Evolutionary conservation across 169 alveolate species (phyloP).

Genomic region (Hepatocystis sp.): DNA sequence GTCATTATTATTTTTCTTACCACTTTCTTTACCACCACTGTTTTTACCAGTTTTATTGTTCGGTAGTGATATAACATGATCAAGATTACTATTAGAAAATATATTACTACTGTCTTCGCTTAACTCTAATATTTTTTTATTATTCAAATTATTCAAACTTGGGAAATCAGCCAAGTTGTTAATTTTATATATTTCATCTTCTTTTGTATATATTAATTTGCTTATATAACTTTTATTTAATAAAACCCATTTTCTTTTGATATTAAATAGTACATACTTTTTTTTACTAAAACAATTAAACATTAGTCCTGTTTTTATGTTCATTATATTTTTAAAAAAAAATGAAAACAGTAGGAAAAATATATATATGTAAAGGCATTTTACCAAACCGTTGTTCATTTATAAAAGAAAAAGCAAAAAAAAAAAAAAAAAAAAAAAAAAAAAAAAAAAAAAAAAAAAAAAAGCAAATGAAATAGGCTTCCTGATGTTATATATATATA

Average conservation of each 20-base stretch:
- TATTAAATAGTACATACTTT: conserved; percentile 2
- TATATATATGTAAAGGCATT: conserved; percentile 11
- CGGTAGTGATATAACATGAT: background rate
- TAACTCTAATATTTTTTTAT: no score
- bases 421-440: conserved; percentile 10
- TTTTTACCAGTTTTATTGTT: background rate
- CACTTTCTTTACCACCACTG: background rate
- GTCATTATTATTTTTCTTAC: background rate
- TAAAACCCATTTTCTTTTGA: conserved; percentile 10
- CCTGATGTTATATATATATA: no score
- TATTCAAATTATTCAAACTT: no score
- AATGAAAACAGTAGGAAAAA: background rate
- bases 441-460: background rate
- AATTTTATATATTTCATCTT: conserved; percentile 75
- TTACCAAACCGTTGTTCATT: conserved; percentile 10
- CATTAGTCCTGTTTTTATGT: conserved; percentile 15
- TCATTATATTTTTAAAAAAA: conserved; percentile 33
- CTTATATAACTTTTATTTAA: conserved; percentile 17
- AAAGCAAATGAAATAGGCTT: no score
- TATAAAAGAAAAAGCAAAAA: background rate
- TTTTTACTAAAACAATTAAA: conserved; percentile 13
- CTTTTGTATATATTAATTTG: conserved; percentile 49
- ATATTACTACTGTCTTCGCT: background rate
- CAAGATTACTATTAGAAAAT: background rate
- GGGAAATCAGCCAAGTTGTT: background rate